A percentile compares a stretch with the other conserved stretches of the same genome.
These are phyloP conservation scores for Solanum corneliomulleri DNA, from an alignment of 257 asterid species.

Conservation along the genomic window DNA sequence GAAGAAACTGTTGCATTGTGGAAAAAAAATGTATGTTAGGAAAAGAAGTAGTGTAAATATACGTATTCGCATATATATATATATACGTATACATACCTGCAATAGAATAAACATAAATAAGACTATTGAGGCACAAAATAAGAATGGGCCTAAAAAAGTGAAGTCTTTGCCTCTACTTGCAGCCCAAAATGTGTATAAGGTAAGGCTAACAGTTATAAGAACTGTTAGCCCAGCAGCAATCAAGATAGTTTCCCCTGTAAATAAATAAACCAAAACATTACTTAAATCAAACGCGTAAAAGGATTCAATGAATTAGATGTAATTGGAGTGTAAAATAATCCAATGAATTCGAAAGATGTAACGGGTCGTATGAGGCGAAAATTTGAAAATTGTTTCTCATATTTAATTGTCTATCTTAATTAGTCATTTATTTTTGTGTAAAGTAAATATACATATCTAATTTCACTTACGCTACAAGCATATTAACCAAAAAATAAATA, in stretches of 20 bases:
- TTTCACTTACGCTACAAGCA: neutral
- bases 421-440: neutral
- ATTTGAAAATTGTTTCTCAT: neutral
- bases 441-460: neutral
- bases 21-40: neutral
- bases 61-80: too few species aligned
- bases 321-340: neutral
- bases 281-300: neutral
- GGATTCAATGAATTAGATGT: neutral
- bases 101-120: slow-evolving; percentile 37
- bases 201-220: slow-evolving; percentile 30
- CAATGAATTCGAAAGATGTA: neutral
- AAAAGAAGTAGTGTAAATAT: neutral
- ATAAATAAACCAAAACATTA: neutral
- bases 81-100: slow-evolving; percentile 20
- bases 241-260: slow-evolving; percentile 34
- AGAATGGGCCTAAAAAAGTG: slow-evolving; percentile 55
- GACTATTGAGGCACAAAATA: slow-evolving; percentile 37
- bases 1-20: slow-evolving; percentile 19
- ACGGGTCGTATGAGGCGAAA: neutral
- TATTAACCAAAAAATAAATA: neutral
- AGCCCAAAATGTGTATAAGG: slow-evolving; percentile 58
- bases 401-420: neutral
- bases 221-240: slow-evolving; percentile 53
- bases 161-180: slow-evolving; percentile 54